Conservation (phyloP, 2,329 filamentous ascomycete species). For the Trichoderma sp. region DNA sequence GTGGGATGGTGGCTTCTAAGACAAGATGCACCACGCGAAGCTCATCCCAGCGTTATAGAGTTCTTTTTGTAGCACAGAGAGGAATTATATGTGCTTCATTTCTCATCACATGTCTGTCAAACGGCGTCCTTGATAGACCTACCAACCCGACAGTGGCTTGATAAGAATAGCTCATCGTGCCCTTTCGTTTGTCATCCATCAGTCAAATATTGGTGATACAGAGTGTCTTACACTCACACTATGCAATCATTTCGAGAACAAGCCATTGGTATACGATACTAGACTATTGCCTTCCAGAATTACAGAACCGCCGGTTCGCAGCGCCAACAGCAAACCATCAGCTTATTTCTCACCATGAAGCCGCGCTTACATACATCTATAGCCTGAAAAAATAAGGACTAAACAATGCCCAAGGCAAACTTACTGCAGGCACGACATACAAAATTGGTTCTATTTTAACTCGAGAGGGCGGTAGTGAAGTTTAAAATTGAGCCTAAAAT, state of each 20-base stretch:
- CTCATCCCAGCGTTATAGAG: constrained; percentile 25
- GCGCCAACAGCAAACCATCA: neutral
- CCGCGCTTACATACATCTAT: neutral
- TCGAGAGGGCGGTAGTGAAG: neutral
- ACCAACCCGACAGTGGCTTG: neutral
- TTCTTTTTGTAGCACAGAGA: constrained; percentile 15
- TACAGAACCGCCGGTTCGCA: neutral
- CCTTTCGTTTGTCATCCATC: neutral
- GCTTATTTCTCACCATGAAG: neutral
- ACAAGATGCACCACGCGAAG: constrained; percentile 22
- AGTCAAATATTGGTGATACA: neutral
- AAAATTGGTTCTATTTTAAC: neutral
- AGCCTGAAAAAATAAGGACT: neutral
- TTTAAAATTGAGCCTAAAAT: neutral
- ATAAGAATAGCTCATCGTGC: neutral
- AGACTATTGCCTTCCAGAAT: neutral
- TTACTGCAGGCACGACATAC: neutral
- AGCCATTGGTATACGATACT: neutral
- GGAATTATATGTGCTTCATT: neutral
- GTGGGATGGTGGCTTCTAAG: constrained; percentile 29
- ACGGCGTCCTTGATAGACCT: neutral
- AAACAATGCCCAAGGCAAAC: neutral
- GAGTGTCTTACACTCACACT: neutral
- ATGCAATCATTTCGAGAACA: neutral
- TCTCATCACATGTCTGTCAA: neutral